Percentiles rank a stretch among this genome's conserved stretches.
These are phyloP conservation scores for Mentha longifolia DNA, from an alignment of 257 asterid species.

Conservation along the genomic window DNA sequence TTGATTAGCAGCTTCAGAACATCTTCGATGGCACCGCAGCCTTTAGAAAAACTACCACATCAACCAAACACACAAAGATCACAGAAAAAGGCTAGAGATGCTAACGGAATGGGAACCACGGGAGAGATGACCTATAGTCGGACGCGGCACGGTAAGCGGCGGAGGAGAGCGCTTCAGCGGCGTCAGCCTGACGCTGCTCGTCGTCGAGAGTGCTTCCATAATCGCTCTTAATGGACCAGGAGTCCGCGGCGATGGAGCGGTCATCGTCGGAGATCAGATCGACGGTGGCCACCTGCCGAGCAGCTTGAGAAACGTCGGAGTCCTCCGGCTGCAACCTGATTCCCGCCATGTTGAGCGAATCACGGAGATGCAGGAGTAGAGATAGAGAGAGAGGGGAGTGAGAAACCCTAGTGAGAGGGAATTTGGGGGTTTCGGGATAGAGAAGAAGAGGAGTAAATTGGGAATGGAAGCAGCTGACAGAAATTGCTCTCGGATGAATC, in stretches of 20 bases:
- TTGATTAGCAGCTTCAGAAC: neutral
- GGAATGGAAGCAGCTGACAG: slow-evolving; percentile 35
- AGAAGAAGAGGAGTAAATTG: slow-evolving; percentile 1
- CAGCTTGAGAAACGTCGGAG: slow-evolving; percentile 65
- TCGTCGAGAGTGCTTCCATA: slow-evolving; percentile 99
- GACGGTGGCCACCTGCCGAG: slow-evolving; percentile 63
- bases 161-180: slow-evolving; percentile 89
- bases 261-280: slow-evolving; percentile 98
- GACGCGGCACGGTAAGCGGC: slow-evolving; percentile 78
- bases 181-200: slow-evolving; percentile 98
- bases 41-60: neutral
- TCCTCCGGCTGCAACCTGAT: slow-evolving; percentile 82
- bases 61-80: neutral
- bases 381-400: slow-evolving; percentile 13
- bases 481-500: slow-evolving; percentile 33
- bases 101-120: neutral
- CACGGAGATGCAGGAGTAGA: slow-evolving; percentile 3
- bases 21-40: slow-evolving; percentile 17
- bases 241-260: slow-evolving; percentile 95
- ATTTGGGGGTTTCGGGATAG: slow-evolving; percentile 34
- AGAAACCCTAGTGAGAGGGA: slow-evolving; percentile 46
- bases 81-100: slow-evolving; percentile 3
- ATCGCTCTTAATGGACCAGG: slow-evolving; percentile 98
- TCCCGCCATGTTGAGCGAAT: slow-evolving; percentile 71
- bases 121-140: slow-evolving; percentile 67